phyloP scores from a whole-genome alignment of 2,329 filamentous ascomycete genomes.

The Grosmannia serpens region DNA sequence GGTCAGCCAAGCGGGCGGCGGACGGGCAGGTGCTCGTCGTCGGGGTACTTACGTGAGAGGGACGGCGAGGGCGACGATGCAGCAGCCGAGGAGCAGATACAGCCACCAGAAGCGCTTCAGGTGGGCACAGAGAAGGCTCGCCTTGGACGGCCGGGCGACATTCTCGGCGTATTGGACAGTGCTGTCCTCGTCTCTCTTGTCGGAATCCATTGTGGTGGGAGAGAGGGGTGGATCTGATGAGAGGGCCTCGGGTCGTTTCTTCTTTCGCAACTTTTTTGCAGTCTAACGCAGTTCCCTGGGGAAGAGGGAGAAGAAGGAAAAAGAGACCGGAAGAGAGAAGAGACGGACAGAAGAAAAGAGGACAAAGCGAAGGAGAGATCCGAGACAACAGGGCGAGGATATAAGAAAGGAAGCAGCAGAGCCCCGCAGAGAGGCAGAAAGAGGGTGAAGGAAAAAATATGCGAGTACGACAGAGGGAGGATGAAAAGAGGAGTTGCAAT shows the following conservation, averaged over 20 bases:
- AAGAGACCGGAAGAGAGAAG: background rate
- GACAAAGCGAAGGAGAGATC: background rate
- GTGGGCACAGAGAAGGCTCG: conserved; percentile 19
- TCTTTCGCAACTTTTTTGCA: too few relatives aligned
- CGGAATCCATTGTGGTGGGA: background rate
- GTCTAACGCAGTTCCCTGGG: background rate
- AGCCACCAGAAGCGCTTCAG: conserved; percentile 51
- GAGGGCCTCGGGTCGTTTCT: background rate
- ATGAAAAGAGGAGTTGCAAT: too few relatives aligned
- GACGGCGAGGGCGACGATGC: conserved; percentile 42
- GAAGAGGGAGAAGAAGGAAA: background rate
- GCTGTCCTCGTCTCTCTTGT: background rate
- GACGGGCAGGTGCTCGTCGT: too few relatives aligned
- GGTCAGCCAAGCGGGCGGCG: conserved; percentile 9
- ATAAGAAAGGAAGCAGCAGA: too few relatives aligned
- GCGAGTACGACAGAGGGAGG: too few relatives aligned
- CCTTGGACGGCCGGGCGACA: background rate
- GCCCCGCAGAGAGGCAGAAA: too few relatives aligned
- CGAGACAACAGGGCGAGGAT: background rate
- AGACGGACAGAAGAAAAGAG: too few relatives aligned
- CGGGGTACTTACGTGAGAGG: conserved; percentile 44
- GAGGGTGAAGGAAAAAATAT: too few relatives aligned
- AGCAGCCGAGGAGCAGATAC: conserved; percentile 38
- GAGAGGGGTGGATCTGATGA: background rate
- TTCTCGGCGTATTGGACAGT: conserved; percentile 3